phyloP scores from a whole-genome alignment of 2,329 filamentous ascomycete genomes.

The Mycosphaerella sp. region DNA sequence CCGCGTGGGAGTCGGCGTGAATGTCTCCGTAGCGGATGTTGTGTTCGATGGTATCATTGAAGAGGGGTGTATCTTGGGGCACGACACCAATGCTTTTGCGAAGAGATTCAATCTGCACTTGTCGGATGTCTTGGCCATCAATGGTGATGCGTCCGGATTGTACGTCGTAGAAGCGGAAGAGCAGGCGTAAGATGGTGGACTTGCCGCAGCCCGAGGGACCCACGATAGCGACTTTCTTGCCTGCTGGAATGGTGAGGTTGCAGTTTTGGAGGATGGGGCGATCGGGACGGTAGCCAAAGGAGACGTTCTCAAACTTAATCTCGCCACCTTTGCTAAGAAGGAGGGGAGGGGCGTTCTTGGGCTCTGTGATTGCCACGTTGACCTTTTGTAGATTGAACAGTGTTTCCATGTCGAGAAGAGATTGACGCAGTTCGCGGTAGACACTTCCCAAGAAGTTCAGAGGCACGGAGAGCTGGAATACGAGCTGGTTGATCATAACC shows the following conservation, averaged over 20 bases:
- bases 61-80: constrained; percentile 91
- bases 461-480: constrained; percentile 94
- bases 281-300: constrained; percentile 83
- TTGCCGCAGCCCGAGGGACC: constrained; percentile 95
- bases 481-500: constrained; percentile 98
- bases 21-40: constrained; percentile 92
- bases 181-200: constrained; percentile 79
- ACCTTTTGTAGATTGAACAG: constrained; percentile 97
- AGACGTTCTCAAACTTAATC: constrained; percentile 91
- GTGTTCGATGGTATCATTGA: constrained; percentile 93
- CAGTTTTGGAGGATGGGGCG: constrained; percentile 82
- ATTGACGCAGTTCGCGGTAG: constrained; percentile 91
- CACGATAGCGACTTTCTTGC: constrained; percentile 92
- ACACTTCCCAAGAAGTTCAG: constrained; percentile 98
- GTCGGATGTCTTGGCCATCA: constrained; percentile 85
- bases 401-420: constrained; percentile 95
- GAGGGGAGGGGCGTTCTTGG: constrained; percentile 66
- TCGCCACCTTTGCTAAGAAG: constrained; percentile 71
- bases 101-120: constrained; percentile 75
- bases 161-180: constrained; percentile 93
- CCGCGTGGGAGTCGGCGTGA: constrained; percentile 64
- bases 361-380: constrained; percentile 78
- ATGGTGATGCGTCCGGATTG: constrained; percentile 80
- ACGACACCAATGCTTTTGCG: constrained; percentile 87
- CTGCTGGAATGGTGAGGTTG: constrained; percentile 82